Evolutionary conservation across 106 monocot genomes (phyloP), one percentile per base, ranked within the genome.

Genomic region (Vanilla planifolia): DNA sequence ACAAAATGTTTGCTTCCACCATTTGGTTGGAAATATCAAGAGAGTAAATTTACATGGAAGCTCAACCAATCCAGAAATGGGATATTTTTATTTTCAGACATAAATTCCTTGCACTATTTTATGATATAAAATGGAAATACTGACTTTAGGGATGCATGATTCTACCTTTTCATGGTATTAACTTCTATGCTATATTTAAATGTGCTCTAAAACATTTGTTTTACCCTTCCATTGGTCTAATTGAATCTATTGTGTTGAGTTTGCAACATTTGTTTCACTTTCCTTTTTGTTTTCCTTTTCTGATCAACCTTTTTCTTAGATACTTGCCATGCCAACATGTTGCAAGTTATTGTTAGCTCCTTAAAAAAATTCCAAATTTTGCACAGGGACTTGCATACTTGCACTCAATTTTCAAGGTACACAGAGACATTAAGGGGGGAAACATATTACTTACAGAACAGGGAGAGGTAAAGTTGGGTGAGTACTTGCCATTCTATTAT

Each of bases 341-440:
- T 22, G 1, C 13, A 50, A 10, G 2, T 24, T 0, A 4, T 53
- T 53, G 28, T 53, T 30, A 32, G 53, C 32, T 53, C 1, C 32
- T 53, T 5, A 53, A 32, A 30, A 29, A 30, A n/a, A 53, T 16
- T 53, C 32, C 30, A 53, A 27, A 3, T 53, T 53, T 11, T 73
- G 35, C 30, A 65, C 52, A 98, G 96, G 96, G 96, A 52, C 90
- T 98, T 55, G 73, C 91, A 58, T 98, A 98, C 65, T 82, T 98
- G 73, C 96, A 98, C 67, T 98, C 96, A 44, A 98, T 98, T 48
- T 98, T 98, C 79, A 98, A 98, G 64, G 96, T 98, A 44, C 96
- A 98, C 67, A 98, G 96, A 75, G 96, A 98, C 63, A 98, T 98
- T 52, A 98, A 98, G 48, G 96, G 96, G 70, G 91, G 96, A n/a